phyloP scores from a whole-genome alignment of 2,329 filamentous ascomycete species.

The Atkinsonella hypoxylon region DNA sequence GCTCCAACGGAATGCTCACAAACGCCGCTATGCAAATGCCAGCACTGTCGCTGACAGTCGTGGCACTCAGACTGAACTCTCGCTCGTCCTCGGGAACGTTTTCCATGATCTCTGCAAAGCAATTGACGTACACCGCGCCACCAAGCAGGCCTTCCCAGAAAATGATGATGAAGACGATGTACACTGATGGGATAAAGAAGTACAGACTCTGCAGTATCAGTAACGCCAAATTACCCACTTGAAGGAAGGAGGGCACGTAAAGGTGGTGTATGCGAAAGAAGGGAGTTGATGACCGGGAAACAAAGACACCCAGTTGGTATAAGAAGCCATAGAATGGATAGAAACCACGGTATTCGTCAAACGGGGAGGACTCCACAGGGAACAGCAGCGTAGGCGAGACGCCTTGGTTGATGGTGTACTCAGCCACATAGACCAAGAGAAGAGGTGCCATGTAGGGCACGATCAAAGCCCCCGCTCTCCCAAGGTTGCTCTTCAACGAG shows the following conservation, averaged over 20 bases:
- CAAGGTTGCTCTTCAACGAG: constrained; percentile 40
- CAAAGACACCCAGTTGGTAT: constrained; percentile 90
- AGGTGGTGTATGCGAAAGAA: constrained; percentile 72
- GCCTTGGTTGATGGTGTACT: constrained; percentile 96
- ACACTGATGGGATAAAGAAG: constrained; percentile 74
- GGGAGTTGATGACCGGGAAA: constrained; percentile 82
- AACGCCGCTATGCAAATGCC: constrained; percentile 86
- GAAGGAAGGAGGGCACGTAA: constrained; percentile 72
- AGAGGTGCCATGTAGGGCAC: constrained; percentile 80
- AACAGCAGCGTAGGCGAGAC: constrained; percentile 85
- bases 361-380: constrained; percentile 63
- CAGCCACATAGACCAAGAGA: constrained; percentile 83
- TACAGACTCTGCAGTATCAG: constrained; percentile 67
- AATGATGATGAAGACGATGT: constrained; percentile 70
- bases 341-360: constrained; percentile 70
- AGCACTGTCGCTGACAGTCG: constrained; percentile 81
- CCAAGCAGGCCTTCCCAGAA: constrained; percentile 94
- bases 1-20: constrained; percentile 71
- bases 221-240: constrained; percentile 63
- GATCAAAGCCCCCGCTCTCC: constrained; percentile 58
- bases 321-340: constrained; percentile 93
- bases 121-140: constrained; percentile 88
- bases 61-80: constrained; percentile 84
- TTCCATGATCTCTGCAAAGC: constrained; percentile 88
- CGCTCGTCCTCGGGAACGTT: constrained; percentile 63